Evolutionary conservation across 2,329 filamentous ascomycete species (phyloP), one percentile per base, ranked within the genome.

Genomic region (Diaporthe caulivora): DNA sequence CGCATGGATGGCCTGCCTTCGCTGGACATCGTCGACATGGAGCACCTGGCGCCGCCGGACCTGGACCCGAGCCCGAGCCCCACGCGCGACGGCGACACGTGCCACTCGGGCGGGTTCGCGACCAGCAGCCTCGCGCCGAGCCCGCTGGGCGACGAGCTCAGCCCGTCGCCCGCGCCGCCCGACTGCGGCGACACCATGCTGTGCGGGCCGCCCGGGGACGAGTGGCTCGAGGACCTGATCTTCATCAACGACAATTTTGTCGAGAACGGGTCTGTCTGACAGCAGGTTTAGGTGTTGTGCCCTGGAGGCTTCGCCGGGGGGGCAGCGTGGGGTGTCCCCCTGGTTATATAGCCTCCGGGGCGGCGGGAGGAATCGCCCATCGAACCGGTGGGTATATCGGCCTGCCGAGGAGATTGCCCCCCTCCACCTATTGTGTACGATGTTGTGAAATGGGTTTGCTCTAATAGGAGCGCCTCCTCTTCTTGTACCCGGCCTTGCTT

Each of bases 211-310:
- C 67, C 70, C 7, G 73, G 71, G 6, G 73, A 75, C 34, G 73
- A 73, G 58, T 75, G 73, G 73, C 40, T 75, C 1, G 73, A 75
- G 57, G 73, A 75, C 42, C 44, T 75, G 29, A 73, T 75, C 29
- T 74, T 72, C 15, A 74, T 74, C 29, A 71, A 74, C 26, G 73
- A 74, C 37, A 75, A 73, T 21, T 75, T 75, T 51, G 71, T 73
- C 40, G 73, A 75, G n/a, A 73, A 70, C 3, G 68, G 68, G n/a
- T 51, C 57, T 8, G 68, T 70, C 47, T 70, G 68, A 70, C 26
- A 54, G 37, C 34, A 24, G 3, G 3, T 18, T 4, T 34, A 34
- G 67, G 17, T 29, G 13, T 21, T 7, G 29, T 40, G n/a, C 5
- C 31, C n/a, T 17, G 21, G 68, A 29, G 13, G 10, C 1, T 6